Conservation (phyloP, 2,329 filamentous ascomycete species). For the Leptodontidium sp. region DNA sequence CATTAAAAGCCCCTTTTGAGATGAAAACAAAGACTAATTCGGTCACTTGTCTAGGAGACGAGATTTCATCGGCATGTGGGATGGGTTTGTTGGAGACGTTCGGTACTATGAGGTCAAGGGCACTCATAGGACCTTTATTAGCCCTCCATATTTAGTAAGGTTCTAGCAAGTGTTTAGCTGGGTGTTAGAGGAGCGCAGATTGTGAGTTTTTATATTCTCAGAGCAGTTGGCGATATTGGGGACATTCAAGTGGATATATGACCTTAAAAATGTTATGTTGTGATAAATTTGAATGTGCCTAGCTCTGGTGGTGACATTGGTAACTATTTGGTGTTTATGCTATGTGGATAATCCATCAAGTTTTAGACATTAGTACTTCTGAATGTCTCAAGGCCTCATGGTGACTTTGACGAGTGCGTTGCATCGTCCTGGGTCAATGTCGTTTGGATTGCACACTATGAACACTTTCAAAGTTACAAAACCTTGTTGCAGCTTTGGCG, state of each 20-base stretch:
- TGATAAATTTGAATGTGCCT: not conserved
- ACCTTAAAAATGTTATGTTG: not conserved
- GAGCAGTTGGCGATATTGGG: not conserved
- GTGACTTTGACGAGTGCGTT: too few species aligned
- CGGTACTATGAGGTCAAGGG: conserved; percentile 50
- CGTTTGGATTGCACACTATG: not conserved
- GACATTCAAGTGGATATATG: not conserved
- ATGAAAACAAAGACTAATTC: too few species aligned
- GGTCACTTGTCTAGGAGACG: conserved; percentile 24
- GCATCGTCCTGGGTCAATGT: too few species aligned
- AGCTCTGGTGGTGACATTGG: not conserved
- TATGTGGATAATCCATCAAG: not conserved
- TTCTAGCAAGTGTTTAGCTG: conserved; percentile 46
- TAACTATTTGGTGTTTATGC: too few species aligned
- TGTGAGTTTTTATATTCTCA: conserved; percentile 14
- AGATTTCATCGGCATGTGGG: conserved; percentile 48
- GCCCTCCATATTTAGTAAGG: conserved; percentile 47
- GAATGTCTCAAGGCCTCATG: too few species aligned
- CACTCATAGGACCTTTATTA: conserved; percentile 52
- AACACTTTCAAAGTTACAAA: not conserved
- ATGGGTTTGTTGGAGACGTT: conserved; percentile 44
- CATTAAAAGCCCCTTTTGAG: not conserved
- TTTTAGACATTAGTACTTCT: not conserved
- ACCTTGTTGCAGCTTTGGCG: not conserved
- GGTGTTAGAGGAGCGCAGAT: conserved; percentile 37